Evolutionary conservation across 2,329 filamentous ascomycete species (phyloP), one percentile per base, ranked within the genome.

Genomic region (Sporothrix euskadiensis): DNA sequence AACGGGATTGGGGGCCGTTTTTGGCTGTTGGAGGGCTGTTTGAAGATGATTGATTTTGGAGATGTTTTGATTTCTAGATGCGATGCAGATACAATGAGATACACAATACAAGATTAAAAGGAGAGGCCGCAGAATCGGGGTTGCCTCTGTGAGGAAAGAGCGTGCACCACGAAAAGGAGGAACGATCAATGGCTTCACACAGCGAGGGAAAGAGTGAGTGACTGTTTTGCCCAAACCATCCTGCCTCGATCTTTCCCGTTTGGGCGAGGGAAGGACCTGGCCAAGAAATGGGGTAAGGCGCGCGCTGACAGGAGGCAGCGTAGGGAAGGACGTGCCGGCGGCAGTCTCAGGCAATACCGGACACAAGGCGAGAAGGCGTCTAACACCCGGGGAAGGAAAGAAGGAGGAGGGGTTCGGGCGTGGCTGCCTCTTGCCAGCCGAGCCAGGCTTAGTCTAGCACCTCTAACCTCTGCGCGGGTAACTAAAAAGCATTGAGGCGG

Each of bases 1-100:
- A 63, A 66, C 61, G 61, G 59, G 61, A 69, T 52, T 69, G 47
- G 66, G 66, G 65, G 65, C 63, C 63, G 63, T n/a, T 66, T 68
- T 52, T 68, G 22, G 26, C 26, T 35, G 44, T 68, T 52, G 26
- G 65, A 52, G 61, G 16, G 65, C 41, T 35, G 44, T 49, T 30
- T n/a, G 14, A 52, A 35, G 65, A 22, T 26, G 30, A 19, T 16
- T 16, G 47, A 54, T 32, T 19, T 9, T 49, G 19, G 22, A 70
- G 49, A 59, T 26, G 47, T 49, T 47, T 47, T 49, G 44, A 10
- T n/a, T 68, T 68, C 44, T 16, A 49, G 44, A 49, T 68, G 56
- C 22, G 61, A 47, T 30, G 39, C 39, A 59, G 61, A 16, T 52
- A 26, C 44, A n/a, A 26, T 32, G 10, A 41, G 22, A 19, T 47